These are phyloP conservation scores for Diaporthe humulicola DNA, from an alignment of 2,329 filamentous ascomycete species.

Conservation along the genomic window DNA sequence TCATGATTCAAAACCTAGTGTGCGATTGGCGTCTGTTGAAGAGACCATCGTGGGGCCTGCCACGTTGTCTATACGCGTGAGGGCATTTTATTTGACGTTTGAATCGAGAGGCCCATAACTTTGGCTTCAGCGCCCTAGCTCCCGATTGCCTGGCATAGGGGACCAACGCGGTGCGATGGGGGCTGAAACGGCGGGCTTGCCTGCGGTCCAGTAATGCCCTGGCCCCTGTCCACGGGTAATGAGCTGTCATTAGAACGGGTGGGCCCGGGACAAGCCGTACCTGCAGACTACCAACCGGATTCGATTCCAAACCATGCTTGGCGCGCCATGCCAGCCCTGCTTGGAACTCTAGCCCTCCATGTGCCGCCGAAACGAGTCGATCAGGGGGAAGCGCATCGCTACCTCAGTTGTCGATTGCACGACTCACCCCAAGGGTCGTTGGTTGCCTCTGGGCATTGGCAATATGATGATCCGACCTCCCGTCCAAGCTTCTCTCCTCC, in stretches of 20 bases:
- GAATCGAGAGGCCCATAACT: slow-evolving; percentile 1
- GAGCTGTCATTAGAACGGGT: slow-evolving; percentile 33
- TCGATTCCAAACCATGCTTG: slow-evolving; percentile 3
- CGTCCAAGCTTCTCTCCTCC: slow-evolving; percentile 5
- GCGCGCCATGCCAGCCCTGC: not conserved
- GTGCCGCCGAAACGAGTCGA: slow-evolving; percentile 26
- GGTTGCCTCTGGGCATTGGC: slow-evolving; percentile 21
- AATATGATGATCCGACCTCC: slow-evolving; percentile 1
- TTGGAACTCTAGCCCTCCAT: not conserved
- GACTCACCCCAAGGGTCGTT: slow-evolving; percentile 2
- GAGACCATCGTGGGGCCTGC: slow-evolving; percentile 3
- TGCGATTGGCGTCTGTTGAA: not conserved
- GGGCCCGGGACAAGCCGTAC: slow-evolving; percentile 27
- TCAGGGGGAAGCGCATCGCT: slow-evolving; percentile 26
- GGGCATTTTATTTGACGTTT: not conserved
- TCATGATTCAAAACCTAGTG: not conserved
- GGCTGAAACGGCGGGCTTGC: slow-evolving; percentile 12
- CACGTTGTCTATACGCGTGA: slow-evolving; percentile 10
- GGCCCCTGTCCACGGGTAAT: slow-evolving; percentile 29
- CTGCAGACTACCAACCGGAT: slow-evolving; percentile 22
- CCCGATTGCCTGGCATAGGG: not conserved
- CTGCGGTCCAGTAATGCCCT: slow-evolving; percentile 17
- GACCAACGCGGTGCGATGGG: not conserved
- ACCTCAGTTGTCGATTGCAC: not conserved
- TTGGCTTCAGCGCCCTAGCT: slow-evolving; percentile 18